Evolutionary conservation across 495 filamentous ascomycete species (phyloP).

Genomic region (Daldinia concentrica): DNA sequence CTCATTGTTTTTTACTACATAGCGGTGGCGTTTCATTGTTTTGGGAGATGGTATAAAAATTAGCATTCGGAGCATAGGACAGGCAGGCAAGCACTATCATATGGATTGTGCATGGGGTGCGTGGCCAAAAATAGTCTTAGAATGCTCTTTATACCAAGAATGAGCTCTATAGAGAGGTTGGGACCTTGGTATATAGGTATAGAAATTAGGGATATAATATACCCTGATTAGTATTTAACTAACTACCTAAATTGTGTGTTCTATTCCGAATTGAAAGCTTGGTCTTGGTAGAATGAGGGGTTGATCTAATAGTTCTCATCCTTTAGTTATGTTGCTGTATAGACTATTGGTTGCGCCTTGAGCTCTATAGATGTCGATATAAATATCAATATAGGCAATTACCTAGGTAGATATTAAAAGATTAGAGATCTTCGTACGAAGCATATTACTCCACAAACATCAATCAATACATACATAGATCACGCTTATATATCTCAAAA

Average conservation of each 20-base stretch:
- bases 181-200: background rate
- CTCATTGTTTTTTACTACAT: slow-evolving; percentile 31
- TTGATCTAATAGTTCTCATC: too few relatives aligned
- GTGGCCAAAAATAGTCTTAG: background rate
- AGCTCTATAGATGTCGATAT: too few relatives aligned
- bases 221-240: background rate
- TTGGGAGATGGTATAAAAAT: background rate
- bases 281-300: background rate
- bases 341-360: too few relatives aligned
- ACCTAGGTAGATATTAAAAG: too few relatives aligned
- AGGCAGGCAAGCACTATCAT: background rate
- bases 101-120: background rate
- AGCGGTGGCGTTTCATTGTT: slow-evolving; percentile 46
- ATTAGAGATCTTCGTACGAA: too few relatives aligned
- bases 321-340: too few relatives aligned
- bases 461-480: background rate
- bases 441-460: too few relatives aligned
- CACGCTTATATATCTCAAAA: background rate
- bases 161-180: background rate
- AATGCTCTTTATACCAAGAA: background rate
- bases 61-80: background rate
- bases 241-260: too few relatives aligned
- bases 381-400: too few relatives aligned
- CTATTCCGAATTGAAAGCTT: too few relatives aligned
- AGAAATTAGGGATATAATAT: background rate